Evolutionary conservation across 1,139 yeast genomes (phyloP), one percentile per base, ranked within the genome.

Genomic region (Hansenula sp.): DNA sequence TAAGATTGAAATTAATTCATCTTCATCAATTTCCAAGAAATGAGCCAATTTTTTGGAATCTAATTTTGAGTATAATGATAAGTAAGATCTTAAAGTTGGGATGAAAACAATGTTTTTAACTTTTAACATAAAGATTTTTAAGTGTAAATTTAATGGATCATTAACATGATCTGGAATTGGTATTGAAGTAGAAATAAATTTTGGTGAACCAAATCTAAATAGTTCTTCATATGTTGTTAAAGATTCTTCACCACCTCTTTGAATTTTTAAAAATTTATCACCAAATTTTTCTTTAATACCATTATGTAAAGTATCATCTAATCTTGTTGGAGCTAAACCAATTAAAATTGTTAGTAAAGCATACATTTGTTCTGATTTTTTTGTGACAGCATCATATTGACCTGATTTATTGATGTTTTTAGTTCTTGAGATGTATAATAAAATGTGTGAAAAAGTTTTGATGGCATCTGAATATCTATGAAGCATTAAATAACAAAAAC

Each of bases 351-450:
- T 71, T 42, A 71, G 56, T 36, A 71, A 59, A 9, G 77, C 75
- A 49, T 69, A 69, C 74, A 70, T 71, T 55, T 71, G 77, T 44
- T 70, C 77, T n/a, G 71, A 61, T 50, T 69, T 67, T 55, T 71
- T 71, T 44, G 70, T 65, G 38, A 70, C 69, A 31, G 64, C 57
- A 50, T 71, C 75, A 46, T 65, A 71, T 50, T 69, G 74, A 6
- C 71, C 71, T 14, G 69, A 60, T 44, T 60, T 62, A 50, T 64
- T 65, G 55, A 68, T 64, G 54, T 67, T 65, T 54, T 66, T 68
- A 14, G 75, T 67, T 53, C 76, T 64, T 25, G 73, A 59, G 43
- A 71, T 67, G 62, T 65, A 69, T 35, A 69, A 52, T 41, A 71
- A 57, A 46, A 70, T 68, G 51, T 69, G 74, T 6, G 72, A 65